Base-by-base conservation (phyloP, 2,329 filamentous ascomycete species). In the Neonectria punicea region DNA sequence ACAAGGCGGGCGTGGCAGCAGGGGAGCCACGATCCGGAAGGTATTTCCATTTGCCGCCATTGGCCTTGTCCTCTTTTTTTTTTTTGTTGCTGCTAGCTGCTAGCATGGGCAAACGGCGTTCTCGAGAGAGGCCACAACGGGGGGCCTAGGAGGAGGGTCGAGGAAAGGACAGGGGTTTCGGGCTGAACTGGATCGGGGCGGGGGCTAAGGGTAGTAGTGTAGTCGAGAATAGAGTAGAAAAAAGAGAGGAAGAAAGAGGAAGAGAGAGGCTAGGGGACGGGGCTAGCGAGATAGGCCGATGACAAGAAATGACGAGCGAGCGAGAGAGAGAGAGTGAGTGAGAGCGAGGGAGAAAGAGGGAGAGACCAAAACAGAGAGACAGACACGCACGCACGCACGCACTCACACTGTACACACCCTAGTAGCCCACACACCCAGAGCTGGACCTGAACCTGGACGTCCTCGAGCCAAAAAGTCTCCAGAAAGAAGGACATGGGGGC, bases 141-240 rank as follows among this genome's bases (percentile, higher is more conserved):
- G 57, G 57, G 32, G 53, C 49, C 53, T 18, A 58, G 51, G 65
- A 58, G 51, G 65, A 58, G 58, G 32, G 59, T 55, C 61, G 49
- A 47, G 44, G 34, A 39, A 60, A 18, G 51, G 53, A 25, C 66
- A 64, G 51, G 53, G 56, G 43, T 49, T 43, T 28, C 59, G 62
- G 65, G 68, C 70, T 73, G 68, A 71, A 68, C 63, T 60, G 39
- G 61, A 39, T 43, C 50, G 41, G 25, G 22, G 28, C 32, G 36
- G n/a, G 32, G 7, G 10, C 39, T 18, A 18, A 41, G 39, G 18
- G 39, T 43, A 39, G 36, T 39, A 39, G 36, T 39, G 39, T 18
- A 9, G 39, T n/a, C 2, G 7, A 41, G 39, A 18, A 43, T 43
- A 43, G n/a, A 20, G 39, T 43, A 43, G 39, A 11, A 3, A 43